Evolutionary conservation across 768 basidiomycete genomes (phyloP), one percentile per base, ranked within the genome.

Genomic region (Grammothele lineata): DNA sequence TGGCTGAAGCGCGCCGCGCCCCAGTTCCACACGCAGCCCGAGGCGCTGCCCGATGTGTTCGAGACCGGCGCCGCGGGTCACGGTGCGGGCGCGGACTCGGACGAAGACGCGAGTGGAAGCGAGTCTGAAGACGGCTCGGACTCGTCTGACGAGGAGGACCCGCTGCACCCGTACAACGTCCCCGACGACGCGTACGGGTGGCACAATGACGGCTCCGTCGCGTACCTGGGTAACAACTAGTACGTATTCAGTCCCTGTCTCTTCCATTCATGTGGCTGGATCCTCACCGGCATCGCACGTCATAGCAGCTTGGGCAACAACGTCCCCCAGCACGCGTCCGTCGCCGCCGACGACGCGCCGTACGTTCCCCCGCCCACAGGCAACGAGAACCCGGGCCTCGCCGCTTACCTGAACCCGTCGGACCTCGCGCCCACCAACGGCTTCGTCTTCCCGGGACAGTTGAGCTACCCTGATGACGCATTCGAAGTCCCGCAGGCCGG

Each of bases 91-190:
- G 15, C 4, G 37, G 19, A 7, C n/a, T 17, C 7, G 6, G 15
- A 11, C 17, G 37, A 11, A 21, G 7, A 37, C 37, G 37, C 15
- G 21, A 21, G n/a, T 5, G 37, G 21, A 19, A 30, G 27, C 27
- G 27, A 30, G 8, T 30, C 27, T 14, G n/a, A n/a, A n/a, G 27
- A 30, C 27, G 27, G 27, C 27, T 47, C 51, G 7, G 42, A 39
- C 3, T 35, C 23, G 4, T 47, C 45, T n/a, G 46, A 48, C 19
- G 51, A 53, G 10, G 51, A 51, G 26, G 50, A 53, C 22, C 46
- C 51, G 7, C 33, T 34, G 24, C 37, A 44, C 39, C 46, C 46
- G 8, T 53, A 53, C 51, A 47, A 53, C 26, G 38, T 48, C 42
- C n/a, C n/a, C n/a, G 37, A 43, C 22, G 33, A 53, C 27, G 11